Conservation (phyloP, 1,139 yeast species). For the Sugiyamaella pinicola region DNA sequence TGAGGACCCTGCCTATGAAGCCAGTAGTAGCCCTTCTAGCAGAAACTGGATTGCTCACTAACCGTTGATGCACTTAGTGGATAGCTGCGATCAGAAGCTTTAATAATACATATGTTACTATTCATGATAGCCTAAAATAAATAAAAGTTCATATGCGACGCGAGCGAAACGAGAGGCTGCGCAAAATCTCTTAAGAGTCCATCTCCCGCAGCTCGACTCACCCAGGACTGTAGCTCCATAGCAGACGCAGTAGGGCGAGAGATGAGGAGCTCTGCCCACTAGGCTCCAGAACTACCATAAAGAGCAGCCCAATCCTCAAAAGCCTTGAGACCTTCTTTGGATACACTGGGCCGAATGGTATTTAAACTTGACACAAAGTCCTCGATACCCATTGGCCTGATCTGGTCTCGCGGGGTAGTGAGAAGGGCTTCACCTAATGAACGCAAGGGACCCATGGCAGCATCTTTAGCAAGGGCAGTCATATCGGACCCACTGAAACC, state of each 20-base stretch:
- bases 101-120: no score
- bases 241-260: no score
- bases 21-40: no score
- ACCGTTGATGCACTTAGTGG: no score
- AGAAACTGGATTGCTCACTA: no score
- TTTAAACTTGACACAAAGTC: slow-evolving; percentile 80
- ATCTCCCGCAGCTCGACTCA: no score
- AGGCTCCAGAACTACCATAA: slow-evolving; percentile 90
- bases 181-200: no score
- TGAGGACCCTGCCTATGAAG: neutral
- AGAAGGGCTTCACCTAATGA: slow-evolving; percentile 86
- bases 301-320: slow-evolving; percentile 89
- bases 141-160: neutral
- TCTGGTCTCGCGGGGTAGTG: slow-evolving; percentile 81
- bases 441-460: slow-evolving; percentile 97
- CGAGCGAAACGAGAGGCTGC: slow-evolving; percentile 4
- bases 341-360: slow-evolving; percentile 90
- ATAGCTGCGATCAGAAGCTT: no score
- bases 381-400: slow-evolving; percentile 71
- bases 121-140: neutral
- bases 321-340: slow-evolving; percentile 73
- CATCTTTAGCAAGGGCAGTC: slow-evolving; percentile 94
- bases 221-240: no score
- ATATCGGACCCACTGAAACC: slow-evolving; percentile 94
- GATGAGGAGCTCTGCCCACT: no score